Conservation (phyloP, 1,139 yeast genomes). For the Nakaseomyces bracarensis region DNA sequence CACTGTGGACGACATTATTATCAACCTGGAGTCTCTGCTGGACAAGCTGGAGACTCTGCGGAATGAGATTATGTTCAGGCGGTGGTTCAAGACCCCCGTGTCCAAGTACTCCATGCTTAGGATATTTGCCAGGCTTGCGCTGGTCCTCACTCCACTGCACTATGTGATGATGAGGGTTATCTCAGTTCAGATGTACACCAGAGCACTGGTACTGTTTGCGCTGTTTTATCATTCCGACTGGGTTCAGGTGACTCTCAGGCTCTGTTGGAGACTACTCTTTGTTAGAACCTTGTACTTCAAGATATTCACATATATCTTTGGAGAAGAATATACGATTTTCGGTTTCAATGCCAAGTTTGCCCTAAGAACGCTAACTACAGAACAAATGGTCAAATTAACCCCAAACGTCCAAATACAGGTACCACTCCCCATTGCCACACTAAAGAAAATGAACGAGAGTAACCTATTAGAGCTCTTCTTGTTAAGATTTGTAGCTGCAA, state of each 20-base stretch:
- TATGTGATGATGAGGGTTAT: slow-evolving; percentile 12
- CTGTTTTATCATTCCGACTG: slow-evolving; percentile 24
- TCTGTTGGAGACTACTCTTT: slow-evolving; percentile 26
- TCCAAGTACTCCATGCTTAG: slow-evolving; percentile 1
- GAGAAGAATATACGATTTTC: slow-evolving; percentile 1
- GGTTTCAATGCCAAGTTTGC: slow-evolving; percentile 6
- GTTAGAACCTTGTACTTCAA: slow-evolving; percentile 18
- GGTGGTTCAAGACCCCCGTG: slow-evolving; percentile 7
- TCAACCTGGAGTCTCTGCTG: slow-evolving; percentile 22
- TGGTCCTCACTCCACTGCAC: slow-evolving; percentile 15
- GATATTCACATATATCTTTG: slow-evolving; percentile 9
- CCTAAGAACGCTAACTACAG: not conserved
- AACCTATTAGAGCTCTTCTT: slow-evolving; percentile 1
- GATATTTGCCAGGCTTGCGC: slow-evolving; percentile 2
- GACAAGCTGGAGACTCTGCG: slow-evolving; percentile 22
- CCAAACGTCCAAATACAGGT: slow-evolving; percentile 1
- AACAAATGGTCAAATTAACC: slow-evolving; percentile 7
- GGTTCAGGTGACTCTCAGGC: slow-evolving; percentile 24
- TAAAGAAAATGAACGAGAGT: slow-evolving; percentile 2
- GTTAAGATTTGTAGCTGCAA: not conserved
- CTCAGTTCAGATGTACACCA: slow-evolving; percentile 13
- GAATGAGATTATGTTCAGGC: slow-evolving; percentile 12
- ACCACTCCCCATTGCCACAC: not conserved
- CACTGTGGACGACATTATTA: slow-evolving; percentile 29
- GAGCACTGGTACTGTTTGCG: slow-evolving; percentile 9